Base-by-base conservation (phyloP, 83 land plant genomes). In the Picea engelmannii region DNA sequence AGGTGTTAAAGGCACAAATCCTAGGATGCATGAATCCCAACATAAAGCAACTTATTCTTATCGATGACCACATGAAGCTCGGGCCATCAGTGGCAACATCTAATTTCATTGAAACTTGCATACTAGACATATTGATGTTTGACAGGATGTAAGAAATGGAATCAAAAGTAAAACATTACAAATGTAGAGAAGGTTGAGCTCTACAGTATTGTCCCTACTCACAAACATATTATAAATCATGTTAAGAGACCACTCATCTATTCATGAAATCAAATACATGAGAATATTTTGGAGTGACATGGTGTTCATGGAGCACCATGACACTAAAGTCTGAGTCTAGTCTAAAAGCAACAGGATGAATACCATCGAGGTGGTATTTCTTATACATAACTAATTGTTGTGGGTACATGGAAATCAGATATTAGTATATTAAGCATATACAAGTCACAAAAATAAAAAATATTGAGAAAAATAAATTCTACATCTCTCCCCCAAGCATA, bases 11-110 rank as follows among this genome's bases (percentile, higher is more conserved):
- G 31, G 80, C 84, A 15, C 82, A 88, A 23, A 62, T 88, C 12
- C 47, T 85, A 0, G 88, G 89, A 63, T 62, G 83, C 83, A 21
- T 88, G 13, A 83, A 52, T 44, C 74, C 88, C 9, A 55, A 35
- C 62, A 79, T 74, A 5, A 77, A 85, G 47, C 88, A 78, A 61
- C 82, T 88, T 5, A 81, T 88, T 25, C 76, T 88, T 23, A 85
- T 85, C 5, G 90, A 88, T 1, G 88, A 88, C 58, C 90, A 88
- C 55, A 10, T 71, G 44, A 88, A 88, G 80, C 85, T 88, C 0
- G 82, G 90, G 3, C 88, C 88, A 8, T 62, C 83, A 0, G 81
- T 83, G 47, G 81, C 80, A 15, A 21, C 60, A 13, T 80, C 78
- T 18, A 74, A 76, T n/a, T 47, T 85, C 55, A 81, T 70, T 31